These are phyloP conservation scores for Kalaharituber pfeilii DNA, from an alignment of 2,329 filamentous ascomycete species.

Conservation along the genomic window DNA sequence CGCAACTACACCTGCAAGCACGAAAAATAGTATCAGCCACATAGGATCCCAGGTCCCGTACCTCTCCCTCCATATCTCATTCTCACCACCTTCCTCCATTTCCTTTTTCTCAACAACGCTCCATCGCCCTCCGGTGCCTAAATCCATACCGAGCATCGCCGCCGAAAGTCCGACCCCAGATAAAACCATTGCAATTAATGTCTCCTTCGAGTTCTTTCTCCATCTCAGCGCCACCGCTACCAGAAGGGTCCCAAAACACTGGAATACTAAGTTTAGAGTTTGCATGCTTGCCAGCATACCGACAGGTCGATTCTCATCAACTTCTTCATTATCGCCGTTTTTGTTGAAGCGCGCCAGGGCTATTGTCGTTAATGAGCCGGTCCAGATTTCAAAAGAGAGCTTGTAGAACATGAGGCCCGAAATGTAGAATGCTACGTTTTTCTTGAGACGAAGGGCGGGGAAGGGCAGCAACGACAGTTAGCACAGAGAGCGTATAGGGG, in stretches of 20 bases:
- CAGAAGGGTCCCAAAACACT: neutral
- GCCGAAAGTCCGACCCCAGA: neutral
- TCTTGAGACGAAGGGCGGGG: neutral
- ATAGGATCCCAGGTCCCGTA: conserved; percentile 9
- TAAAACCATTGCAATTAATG: conserved; percentile 10
- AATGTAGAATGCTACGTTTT: conserved; percentile 33
- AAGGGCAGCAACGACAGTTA: neutral
- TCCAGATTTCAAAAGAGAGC: conserved; percentile 36
- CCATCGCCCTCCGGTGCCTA: neutral
- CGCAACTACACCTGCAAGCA: neutral
- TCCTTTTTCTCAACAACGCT: too few species aligned
- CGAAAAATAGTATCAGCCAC: neutral
- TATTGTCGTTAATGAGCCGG: conserved; percentile 31
- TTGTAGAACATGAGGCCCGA: conserved; percentile 37
- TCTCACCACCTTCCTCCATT: neutral
- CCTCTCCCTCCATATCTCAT: conserved; percentile 9
- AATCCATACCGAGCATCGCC: neutral
- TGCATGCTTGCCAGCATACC: conserved; percentile 21
- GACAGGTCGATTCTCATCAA: conserved; percentile 26
- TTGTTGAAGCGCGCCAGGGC: conserved; percentile 23
- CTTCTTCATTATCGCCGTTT: conserved; percentile 35
- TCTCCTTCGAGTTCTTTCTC: conserved; percentile 34
- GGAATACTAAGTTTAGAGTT: neutral
- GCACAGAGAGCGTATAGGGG: too few species aligned
- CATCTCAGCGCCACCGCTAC: neutral